Base-by-base conservation (phyloP, 192 early-diverging fungal genomes). In the Piromyces finnis region DNA sequence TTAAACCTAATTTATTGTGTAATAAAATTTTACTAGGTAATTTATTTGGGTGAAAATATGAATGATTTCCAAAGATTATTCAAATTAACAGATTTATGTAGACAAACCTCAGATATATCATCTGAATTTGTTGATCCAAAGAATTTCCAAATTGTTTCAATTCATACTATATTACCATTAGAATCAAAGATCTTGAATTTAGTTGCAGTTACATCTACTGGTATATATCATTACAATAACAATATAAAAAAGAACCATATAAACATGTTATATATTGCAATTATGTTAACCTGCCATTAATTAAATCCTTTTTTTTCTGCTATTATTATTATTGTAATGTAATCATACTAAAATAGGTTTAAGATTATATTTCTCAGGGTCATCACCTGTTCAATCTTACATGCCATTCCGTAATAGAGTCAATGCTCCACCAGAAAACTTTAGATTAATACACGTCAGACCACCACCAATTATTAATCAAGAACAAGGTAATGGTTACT, bases 121-220 rank as follows among this genome's bases (percentile, higher is more conserved):
- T 85, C 86, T 80, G 81, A 86, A 78, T 82, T 80, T 12, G 35
- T 92, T 30, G 85, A 87, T 77, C 37, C 85, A 0, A 77, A 82
- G 28, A 82, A 84, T 0, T 93, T 95, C 82, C 88, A 89, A 79
- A 91, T 96, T 30, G 85, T 91, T n/a, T 91, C 93, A 16, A 86
- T 97, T 51, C 92, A 96, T 79, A 84, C 88, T 12, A 89, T 94
- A 27, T 87, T 90, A 1, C 77, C 81, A 12, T 68, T 80, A 13
- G 95, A 96, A 82, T 94, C 94, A 12, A 88, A 86, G 26, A 82
- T 83, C 0, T 82, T 96, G 77, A 87, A 91, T 68, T 84, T 95
- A n/a, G 89, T 98, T 13, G 94, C 92, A 7, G 82, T 97, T 68
- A 94, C 94, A 2, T 86, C 92, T 77, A 90, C 90, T 17, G 94